Evolutionary conservation across 495 filamentous ascomycete genomes (phyloP).

Genomic region (Xylaria scruposa): DNA sequence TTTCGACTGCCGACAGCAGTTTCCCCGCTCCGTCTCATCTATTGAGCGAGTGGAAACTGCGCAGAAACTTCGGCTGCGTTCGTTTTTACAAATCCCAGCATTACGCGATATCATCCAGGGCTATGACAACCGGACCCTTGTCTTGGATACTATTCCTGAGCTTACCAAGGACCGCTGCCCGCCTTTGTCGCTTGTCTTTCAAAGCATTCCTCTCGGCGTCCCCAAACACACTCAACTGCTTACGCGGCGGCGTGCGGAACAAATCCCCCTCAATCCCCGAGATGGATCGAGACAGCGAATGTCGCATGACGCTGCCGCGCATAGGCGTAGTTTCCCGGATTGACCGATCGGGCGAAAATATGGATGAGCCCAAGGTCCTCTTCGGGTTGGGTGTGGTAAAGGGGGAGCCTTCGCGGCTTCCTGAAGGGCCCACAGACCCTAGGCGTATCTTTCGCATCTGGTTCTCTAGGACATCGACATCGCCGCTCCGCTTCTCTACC

Average conservation of each 20-base stretch:
- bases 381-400: conserved; percentile 65
- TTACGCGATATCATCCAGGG: conserved; percentile 42
- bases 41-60: neutral
- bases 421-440: conserved; percentile 46
- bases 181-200: conserved; percentile 60
- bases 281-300: conserved; percentile 45
- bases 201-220: conserved; percentile 55
- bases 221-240: conserved; percentile 62
- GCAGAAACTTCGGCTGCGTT: neutral
- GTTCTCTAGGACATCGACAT: conserved; percentile 86
- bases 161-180: conserved; percentile 59
- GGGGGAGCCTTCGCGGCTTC: conserved; percentile 66
- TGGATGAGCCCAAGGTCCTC: conserved; percentile 49
- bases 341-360: conserved; percentile 63
- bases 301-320: conserved; percentile 40
- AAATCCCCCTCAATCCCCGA: conserved; percentile 49
- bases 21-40: neutral
- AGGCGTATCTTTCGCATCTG: conserved; percentile 78
- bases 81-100: neutral
- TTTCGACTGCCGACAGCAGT: neutral
- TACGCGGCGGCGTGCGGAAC: conserved; percentile 51
- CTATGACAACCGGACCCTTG: conserved; percentile 47
- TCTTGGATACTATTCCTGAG: conserved; percentile 47
- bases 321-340: conserved; percentile 48
- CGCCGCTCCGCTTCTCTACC: conserved; percentile 83